phyloP scores from a whole-genome alignment of 768 basidiomycete genomes.

The Leccinum olivaceopallidum region DNA sequence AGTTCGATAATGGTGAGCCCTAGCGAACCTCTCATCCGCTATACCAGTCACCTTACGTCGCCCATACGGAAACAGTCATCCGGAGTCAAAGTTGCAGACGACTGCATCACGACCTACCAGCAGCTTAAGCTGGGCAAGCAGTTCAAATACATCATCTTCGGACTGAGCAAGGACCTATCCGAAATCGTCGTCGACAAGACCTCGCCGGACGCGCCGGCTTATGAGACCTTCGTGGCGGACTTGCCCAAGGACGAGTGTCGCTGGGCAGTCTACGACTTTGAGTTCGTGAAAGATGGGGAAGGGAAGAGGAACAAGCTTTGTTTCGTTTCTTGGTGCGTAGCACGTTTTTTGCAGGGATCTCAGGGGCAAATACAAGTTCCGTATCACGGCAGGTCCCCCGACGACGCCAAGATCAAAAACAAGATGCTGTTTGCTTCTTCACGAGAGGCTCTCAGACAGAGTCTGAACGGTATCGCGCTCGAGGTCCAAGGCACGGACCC shows the following conservation, averaged over 20 bases:
- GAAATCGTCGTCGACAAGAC: constrained; percentile 79
- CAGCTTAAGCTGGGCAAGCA: constrained; percentile 42
- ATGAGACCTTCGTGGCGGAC: constrained; percentile 71
- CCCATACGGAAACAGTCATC: constrained; percentile 23
- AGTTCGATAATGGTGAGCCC: constrained; percentile 27
- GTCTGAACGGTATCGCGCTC: constrained; percentile 71
- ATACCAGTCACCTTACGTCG: neutral
- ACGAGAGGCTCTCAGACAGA: constrained; percentile 71
- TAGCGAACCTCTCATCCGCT: neutral
- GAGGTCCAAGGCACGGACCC: constrained; percentile 88
- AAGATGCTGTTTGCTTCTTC: constrained; percentile 96
- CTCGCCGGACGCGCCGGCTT: constrained; percentile 44
- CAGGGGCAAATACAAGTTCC: neutral
- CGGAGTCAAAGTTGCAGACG: constrained; percentile 48
- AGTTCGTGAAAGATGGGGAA: constrained; percentile 63
- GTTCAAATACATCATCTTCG: constrained; percentile 83
- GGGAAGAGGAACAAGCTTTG: constrained; percentile 79
- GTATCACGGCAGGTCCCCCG: constrained; percentile 68
- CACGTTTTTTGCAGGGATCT: neutral
- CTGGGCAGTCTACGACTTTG: constrained; percentile 94
- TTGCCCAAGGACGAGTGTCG: constrained; percentile 76
- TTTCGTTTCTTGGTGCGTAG: constrained; percentile 81
- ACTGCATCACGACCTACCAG: constrained; percentile 43
- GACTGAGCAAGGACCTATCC: constrained; percentile 56
- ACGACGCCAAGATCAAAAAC: constrained; percentile 77